Percentiles rank a stretch among this genome's conserved stretches.
Conservation (phyloP, 1,284 basidiomycete genomes). For the Malassezia caprae region DNA sequence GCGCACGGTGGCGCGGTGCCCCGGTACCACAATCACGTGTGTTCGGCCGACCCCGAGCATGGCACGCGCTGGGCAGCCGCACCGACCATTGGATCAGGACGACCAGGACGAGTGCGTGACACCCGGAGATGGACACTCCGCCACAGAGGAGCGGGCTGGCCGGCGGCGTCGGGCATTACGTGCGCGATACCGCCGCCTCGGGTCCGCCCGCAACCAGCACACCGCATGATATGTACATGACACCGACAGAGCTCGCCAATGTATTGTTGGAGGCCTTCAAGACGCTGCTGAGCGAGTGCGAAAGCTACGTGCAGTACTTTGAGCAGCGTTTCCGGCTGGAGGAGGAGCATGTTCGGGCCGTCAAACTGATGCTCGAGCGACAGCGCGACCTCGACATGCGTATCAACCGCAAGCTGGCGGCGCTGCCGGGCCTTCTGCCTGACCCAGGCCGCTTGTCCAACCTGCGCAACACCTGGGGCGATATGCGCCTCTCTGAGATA, state of each 20-base stretch:
- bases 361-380: conserved; percentile 25
- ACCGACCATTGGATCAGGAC: neutral
- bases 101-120: neutral
- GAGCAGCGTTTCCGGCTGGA: conserved; percentile 38
- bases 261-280: conserved; percentile 32
- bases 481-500: conserved; percentile 16
- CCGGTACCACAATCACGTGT: neutral
- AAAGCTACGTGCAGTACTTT: conserved; percentile 33
- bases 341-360: conserved; percentile 34
- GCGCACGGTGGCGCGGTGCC: neutral
- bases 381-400: conserved; percentile 38
- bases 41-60: neutral
- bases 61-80: neutral
- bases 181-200: neutral
- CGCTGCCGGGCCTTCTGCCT: conserved; percentile 22
- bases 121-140: neutral
- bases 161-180: neutral
- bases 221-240: conserved; percentile 5
- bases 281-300: conserved; percentile 30
- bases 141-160: neutral
- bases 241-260: conserved; percentile 23
- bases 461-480: conserved; percentile 17
- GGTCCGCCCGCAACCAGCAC: neutral
- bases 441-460: conserved; percentile 23
- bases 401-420: conserved; percentile 28